These are phyloP conservation scores for Diaporthe helianthi DNA, from an alignment of 2,329 filamentous ascomycete species.

Conservation along the genomic window DNA sequence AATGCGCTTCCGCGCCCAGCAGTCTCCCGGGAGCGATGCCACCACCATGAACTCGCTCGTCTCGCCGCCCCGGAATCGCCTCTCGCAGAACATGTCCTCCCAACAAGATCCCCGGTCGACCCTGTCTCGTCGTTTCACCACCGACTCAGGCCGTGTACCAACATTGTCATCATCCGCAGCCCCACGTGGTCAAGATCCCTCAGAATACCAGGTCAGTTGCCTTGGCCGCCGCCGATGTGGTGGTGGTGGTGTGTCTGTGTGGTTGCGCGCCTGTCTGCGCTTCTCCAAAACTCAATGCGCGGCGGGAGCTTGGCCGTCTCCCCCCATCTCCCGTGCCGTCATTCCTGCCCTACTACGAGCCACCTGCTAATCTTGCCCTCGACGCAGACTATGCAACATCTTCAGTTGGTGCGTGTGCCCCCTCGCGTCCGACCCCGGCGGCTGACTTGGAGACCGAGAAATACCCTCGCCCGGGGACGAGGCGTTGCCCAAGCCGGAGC, in stretches of 20 bases:
- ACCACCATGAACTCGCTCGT: conserved; percentile 78
- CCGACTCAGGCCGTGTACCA: conserved; percentile 84
- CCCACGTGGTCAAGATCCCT: conserved; percentile 56
- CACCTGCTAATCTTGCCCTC: conserved; percentile 15
- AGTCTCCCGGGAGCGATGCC: conserved; percentile 78
- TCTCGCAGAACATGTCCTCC: conserved; percentile 61
- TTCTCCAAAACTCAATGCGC: conserved; percentile 27
- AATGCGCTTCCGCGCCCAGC: conserved; percentile 78
- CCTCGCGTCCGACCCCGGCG: neutral
- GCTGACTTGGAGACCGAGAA: neutral
- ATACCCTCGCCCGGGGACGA: neutral
- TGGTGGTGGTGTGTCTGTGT: conserved; percentile 16
- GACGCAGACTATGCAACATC: conserved; percentile 70
- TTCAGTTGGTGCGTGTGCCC: conserved; percentile 67
- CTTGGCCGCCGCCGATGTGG: conserved; percentile 1
- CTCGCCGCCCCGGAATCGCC: conserved; percentile 75
- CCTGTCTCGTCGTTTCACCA: conserved; percentile 91
- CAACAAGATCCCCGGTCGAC: conserved; percentile 77
- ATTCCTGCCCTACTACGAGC: neutral
- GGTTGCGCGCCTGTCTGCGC: conserved; percentile 28
- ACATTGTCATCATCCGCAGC: conserved; percentile 71
- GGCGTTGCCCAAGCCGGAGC: neutral
- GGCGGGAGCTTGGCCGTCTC: conserved; percentile 3
- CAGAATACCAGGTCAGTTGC: conserved; percentile 49
- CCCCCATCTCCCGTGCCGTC: neutral